Evolutionary conservation across 345 rosid genomes (phyloP).

Genomic region (Mallotus nudiflorus): DNA sequence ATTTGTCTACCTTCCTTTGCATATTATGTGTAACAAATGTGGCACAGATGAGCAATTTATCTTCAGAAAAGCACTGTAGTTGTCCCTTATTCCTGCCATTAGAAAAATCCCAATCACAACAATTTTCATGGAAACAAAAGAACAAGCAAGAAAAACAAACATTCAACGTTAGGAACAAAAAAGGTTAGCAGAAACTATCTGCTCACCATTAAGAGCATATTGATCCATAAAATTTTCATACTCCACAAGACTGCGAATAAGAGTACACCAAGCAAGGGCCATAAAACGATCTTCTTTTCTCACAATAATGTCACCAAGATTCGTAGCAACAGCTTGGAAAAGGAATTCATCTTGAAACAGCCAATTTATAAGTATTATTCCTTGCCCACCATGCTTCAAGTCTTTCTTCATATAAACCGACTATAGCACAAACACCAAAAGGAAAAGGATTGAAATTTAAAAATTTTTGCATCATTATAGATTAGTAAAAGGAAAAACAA

Average conservation of each 20-base stretch:
- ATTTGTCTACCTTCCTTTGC: slow-evolving; percentile 65
- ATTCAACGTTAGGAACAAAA: too few relatives aligned
- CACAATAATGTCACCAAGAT: slow-evolving; percentile 43
- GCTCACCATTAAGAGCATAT: slow-evolving; percentile 52
- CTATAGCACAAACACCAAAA: slow-evolving; percentile 29
- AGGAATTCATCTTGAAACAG: slow-evolving; percentile 66
- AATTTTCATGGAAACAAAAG: slow-evolving; percentile 1
- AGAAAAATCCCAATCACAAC: slow-evolving; percentile 7
- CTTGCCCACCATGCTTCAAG: slow-evolving; percentile 47
- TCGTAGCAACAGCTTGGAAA: slow-evolving; percentile 48
- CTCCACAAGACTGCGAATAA: slow-evolving; percentile 63
- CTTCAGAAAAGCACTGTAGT: slow-evolving; percentile 52
- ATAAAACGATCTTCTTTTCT: slow-evolving; percentile 68
- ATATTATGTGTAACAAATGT: slow-evolving; percentile 38
- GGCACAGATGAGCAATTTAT: slow-evolving; percentile 56
- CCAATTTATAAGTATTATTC: slow-evolving; percentile 62
- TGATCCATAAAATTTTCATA: slow-evolving; percentile 47
- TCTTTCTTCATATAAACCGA: slow-evolving; percentile 59
- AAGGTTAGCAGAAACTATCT: neutral
- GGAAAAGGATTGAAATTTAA: too few relatives aligned
- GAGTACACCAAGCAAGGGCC: slow-evolving; percentile 81
- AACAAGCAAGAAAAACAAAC: neutral
- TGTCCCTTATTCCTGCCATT: slow-evolving; percentile 62
- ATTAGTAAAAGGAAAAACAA: neutral
- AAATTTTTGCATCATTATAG: too few relatives aligned